These are phyloP conservation scores for Anthracocystis panici-leucophaei DNA, from an alignment of 1,284 basidiomycete genomes.

Conservation along the genomic window DNA sequence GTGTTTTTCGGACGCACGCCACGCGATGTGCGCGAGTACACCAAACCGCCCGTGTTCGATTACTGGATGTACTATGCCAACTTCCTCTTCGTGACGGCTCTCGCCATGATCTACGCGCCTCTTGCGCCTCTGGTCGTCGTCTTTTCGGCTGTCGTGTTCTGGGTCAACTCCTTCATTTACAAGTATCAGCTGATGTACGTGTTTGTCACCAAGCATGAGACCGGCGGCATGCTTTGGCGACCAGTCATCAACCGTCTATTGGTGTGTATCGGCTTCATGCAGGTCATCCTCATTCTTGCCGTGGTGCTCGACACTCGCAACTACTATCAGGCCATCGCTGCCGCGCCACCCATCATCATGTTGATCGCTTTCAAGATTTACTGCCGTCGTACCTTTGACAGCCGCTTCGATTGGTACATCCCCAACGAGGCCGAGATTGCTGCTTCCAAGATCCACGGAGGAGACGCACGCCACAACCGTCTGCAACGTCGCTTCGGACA, in stretches of 20 bases:
- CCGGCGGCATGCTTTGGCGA: constrained; percentile 68
- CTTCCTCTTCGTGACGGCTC: constrained; percentile 64
- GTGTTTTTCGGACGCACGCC: constrained; percentile 90
- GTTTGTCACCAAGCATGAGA: constrained; percentile 67
- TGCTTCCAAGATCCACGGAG: constrained; percentile 49
- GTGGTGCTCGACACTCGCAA: constrained; percentile 56
- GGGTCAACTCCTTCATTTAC: constrained; percentile 62
- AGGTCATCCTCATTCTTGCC: constrained; percentile 63
- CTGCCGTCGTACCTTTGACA: constrained; percentile 59
- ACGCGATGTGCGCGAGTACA: constrained; percentile 94
- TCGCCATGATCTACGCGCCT: constrained; percentile 65
- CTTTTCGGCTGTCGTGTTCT: constrained; percentile 61
- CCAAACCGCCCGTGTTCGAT: constrained; percentile 91
- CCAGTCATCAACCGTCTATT: constrained; percentile 66
- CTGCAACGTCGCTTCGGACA: constrained; percentile 68
- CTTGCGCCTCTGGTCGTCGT: constrained; percentile 63
- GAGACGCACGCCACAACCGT: constrained; percentile 61
- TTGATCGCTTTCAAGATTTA: constrained; percentile 66
- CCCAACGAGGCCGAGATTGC: constrained; percentile 63
- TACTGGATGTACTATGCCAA: constrained; percentile 83
- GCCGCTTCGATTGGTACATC: constrained; percentile 65
- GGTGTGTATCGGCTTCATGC: constrained; percentile 66
- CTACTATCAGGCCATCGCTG: constrained; percentile 59
- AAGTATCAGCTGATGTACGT: constrained; percentile 70
- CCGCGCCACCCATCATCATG: constrained; percentile 61